Percentiles rank a stretch among this genome's conserved stretches.
Evolutionary conservation across 169 alveolate species (phyloP).

Genomic region (Plasmodium fragile): DNA sequence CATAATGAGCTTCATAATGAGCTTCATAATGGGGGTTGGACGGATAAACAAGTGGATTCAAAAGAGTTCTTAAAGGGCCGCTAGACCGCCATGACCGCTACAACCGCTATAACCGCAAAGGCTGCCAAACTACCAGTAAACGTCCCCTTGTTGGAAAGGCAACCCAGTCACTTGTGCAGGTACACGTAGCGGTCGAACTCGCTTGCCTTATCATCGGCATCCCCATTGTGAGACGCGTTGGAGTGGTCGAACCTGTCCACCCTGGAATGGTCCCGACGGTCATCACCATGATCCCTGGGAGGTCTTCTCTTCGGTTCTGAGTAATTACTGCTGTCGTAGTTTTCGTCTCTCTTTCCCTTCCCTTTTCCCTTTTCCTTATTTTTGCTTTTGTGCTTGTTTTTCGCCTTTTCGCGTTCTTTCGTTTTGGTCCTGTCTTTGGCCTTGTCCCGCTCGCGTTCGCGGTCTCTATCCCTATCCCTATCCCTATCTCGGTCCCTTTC

Average conservation of each 20-base stretch:
- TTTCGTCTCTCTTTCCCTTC: conserved; percentile 19
- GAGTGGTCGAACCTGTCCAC: conserved; percentile 20
- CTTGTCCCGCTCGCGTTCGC: conserved; percentile 2
- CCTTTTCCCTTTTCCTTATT: conserved; percentile 5
- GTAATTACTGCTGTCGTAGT: conserved; percentile 41
- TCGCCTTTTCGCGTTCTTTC: conserved; percentile 11
- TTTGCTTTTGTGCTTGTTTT: conserved; percentile 21
- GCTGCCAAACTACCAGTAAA: not conserved
- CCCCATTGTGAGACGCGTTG: conserved; percentile 13
- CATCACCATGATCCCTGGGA: conserved; percentile 32
- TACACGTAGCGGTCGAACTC: conserved; percentile 36
- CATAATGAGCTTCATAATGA: no score
- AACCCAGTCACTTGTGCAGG: not conserved
- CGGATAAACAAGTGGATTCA: not conserved
- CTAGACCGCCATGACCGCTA: no score
- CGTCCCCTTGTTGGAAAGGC: not conserved
- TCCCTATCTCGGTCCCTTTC: not conserved
- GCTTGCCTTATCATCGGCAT: conserved; percentile 18
- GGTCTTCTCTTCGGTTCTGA: conserved; percentile 34
- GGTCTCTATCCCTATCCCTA: not conserved
- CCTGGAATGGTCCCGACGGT: conserved; percentile 35
- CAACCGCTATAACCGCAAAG: not conserved
- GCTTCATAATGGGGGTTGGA: not conserved
- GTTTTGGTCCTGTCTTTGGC: not conserved
- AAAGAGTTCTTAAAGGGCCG: not conserved